phyloP scores from a whole-genome alignment of 768 basidiomycete genomes.

The Lyophyllum shimeji region DNA sequence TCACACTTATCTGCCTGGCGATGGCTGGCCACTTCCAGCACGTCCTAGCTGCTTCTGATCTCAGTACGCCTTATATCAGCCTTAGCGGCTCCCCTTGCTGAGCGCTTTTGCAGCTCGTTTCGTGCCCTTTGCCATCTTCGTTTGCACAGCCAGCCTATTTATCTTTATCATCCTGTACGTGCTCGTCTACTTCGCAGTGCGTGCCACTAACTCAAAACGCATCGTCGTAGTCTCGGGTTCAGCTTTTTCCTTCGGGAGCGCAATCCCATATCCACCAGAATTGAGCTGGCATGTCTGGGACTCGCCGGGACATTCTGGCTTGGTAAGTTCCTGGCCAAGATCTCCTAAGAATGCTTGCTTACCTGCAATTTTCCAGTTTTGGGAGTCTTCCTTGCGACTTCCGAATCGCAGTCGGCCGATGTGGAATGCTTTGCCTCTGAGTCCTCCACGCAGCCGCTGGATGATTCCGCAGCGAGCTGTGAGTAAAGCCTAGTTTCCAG shows the following conservation, averaged over 20 bases:
- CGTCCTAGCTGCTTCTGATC: conserved; percentile 71
- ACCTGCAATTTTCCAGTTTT: conserved; percentile 49
- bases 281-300: conserved; percentile 71
- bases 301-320: conserved; percentile 79
- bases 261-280: conserved; percentile 78
- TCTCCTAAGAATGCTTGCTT: conserved; percentile 1
- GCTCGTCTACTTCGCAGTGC: not conserved
- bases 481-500: conserved; percentile 27
- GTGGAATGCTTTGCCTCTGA: conserved; percentile 76
- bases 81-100: conserved; percentile 1
- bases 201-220: conserved; percentile 4
- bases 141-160: conserved; percentile 67
- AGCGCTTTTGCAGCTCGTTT: conserved; percentile 64
- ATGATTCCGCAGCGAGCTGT: conserved; percentile 66
- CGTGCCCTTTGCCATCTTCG: conserved; percentile 83
- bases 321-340: conserved; percentile 41
- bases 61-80: conserved; percentile 52
- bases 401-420: conserved; percentile 76
- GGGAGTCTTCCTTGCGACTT: conserved; percentile 68
- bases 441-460: conserved; percentile 46
- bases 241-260: conserved; percentile 60
- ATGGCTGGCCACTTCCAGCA: conserved; percentile 79
- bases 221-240: conserved; percentile 54
- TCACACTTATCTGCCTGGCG: conserved; percentile 76
- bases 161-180: conserved; percentile 69